These are phyloP conservation scores for Fagus sylvatica DNA, from an alignment of 306 rosid species.

Conservation along the genomic window DNA sequence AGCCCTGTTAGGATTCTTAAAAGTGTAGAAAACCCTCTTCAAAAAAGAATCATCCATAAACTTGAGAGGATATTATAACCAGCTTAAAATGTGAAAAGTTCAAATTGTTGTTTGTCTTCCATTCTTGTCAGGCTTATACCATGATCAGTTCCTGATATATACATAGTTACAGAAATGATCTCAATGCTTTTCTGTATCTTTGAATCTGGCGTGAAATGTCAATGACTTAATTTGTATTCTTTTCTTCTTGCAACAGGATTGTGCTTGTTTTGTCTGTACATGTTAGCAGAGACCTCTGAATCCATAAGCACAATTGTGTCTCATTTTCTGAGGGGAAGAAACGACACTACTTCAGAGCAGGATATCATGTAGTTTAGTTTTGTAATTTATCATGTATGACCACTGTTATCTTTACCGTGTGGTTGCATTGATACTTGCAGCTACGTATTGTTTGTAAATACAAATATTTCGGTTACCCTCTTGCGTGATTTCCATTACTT, in stretches of 20 bases:
- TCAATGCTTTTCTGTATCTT: background rate
- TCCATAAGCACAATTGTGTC: too few species aligned
- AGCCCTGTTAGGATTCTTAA: background rate
- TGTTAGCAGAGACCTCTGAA: slow-evolving; percentile 60
- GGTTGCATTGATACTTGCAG: too few species aligned
- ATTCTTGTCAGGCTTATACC: background rate
- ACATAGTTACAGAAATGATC: too few species aligned
- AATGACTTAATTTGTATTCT: slow-evolving; percentile 1
- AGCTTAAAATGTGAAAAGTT: background rate
- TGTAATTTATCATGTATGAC: slow-evolving; percentile 1
- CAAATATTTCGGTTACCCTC: too few species aligned
- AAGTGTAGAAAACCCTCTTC: too few species aligned
- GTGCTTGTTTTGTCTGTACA: slow-evolving; percentile 84
- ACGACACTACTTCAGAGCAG: slow-evolving; percentile 41
- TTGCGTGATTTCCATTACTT: too few species aligned
- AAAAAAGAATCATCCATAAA: too few species aligned
- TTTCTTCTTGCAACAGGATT: slow-evolving; percentile 51
- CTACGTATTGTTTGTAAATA: too few species aligned
- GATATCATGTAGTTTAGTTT: slow-evolving; percentile 48
- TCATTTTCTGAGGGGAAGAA: slow-evolving; percentile 57
- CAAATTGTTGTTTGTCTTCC: background rate
- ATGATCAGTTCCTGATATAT: background rate
- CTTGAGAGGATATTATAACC: background rate
- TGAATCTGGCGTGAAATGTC: background rate
- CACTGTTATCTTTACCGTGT: background rate